Evolutionary conservation across 306 rosid genomes (phyloP), one percentile per base, ranked within the genome.

Genomic region (Cucurbita pepo): DNA sequence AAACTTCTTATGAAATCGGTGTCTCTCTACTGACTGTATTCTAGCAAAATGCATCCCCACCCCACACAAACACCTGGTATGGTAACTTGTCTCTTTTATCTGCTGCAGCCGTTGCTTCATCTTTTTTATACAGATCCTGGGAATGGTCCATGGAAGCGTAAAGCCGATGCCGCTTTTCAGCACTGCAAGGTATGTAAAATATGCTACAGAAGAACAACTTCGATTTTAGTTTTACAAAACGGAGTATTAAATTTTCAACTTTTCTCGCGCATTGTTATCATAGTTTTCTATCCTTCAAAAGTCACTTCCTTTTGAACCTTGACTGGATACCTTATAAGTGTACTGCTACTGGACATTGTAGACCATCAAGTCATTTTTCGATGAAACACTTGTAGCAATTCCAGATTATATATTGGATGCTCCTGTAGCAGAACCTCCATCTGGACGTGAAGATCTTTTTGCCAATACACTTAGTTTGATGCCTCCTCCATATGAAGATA

Each of bases 131-230:
- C 89, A 6, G 96, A 85, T 76, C 90, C 96, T 73, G 91, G 98
- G 78, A 94, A 91, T 79, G 87, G 95, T 57, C 84, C 88, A 52
- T 94, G 98, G 98, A 94, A 94, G 82, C 97, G 98, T 80, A 94
- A 94, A 80, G 96, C 86, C 19, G 96, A 94, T 78, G 84, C 91
- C 34, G 97, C 96, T 71, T 69, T 89, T 78, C 86, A 59, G 36
- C 76, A 75, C 71, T 89, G 95, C 92, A 85, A 77, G 89, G 98
- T 94, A 88, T 56, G 57, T 57, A 25, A 56, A 67, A 25, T 67
- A 45, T 67, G 19, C 43, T 67, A 9, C 56, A 67, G 22, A 21
- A 47, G 72, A 45, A 8, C 43, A 64, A 25, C 41, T 67, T 67
- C 6, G 21, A 48, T 66, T 44, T 45, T 67, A 67, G 7, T 67